Conservation (phyloP, 805 yeast genomes). For the Candida ulmi region DNA sequence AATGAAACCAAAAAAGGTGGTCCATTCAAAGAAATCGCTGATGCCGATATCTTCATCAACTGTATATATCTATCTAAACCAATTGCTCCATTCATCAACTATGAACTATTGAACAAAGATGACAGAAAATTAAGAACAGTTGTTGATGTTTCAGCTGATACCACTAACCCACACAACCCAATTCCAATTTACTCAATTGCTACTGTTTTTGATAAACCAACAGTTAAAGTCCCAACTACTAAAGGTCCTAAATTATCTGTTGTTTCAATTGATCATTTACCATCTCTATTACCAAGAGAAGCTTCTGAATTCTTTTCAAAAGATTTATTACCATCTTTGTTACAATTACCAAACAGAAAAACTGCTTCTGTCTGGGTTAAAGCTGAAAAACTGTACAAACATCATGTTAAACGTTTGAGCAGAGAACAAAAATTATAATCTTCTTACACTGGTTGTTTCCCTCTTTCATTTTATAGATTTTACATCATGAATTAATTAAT, state of each 20-base stretch:
- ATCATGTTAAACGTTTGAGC: slow-evolving; percentile 72
- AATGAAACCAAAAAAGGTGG: slow-evolving; percentile 96
- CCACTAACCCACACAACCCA: slow-evolving; percentile 98
- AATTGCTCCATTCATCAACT: slow-evolving; percentile 85
- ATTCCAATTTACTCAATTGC: slow-evolving; percentile 89
- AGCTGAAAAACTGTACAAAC: slow-evolving; percentile 78
- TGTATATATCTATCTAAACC: slow-evolving; percentile 93
- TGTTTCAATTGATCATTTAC: slow-evolving; percentile 93
- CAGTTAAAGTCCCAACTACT: slow-evolving; percentile 74
- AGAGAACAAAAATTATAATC: slow-evolving; percentile 37
- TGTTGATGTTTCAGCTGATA: slow-evolving; percentile 98
- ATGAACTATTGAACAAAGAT: slow-evolving; percentile 55
- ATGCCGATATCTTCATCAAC: slow-evolving; percentile 85
- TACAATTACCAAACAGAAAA: slow-evolving; percentile 76
- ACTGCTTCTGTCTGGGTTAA: slow-evolving; percentile 87
- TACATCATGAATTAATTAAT: too few relatives aligned
- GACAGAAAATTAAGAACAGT: slow-evolving; percentile 82
- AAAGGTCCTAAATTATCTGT: slow-evolving; percentile 86
- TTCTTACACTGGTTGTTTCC: neutral
- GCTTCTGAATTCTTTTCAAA: slow-evolving; percentile 86
- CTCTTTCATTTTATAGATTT: neutral
- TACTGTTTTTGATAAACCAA: slow-evolving; percentile 87
- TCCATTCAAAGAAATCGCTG: slow-evolving; percentile 88
- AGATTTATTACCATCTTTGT: slow-evolving; percentile 85
- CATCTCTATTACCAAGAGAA: slow-evolving; percentile 94